phyloP scores from a whole-genome alignment of 1,284 basidiomycete species.

The Laetiporus sulphureus region DNA sequence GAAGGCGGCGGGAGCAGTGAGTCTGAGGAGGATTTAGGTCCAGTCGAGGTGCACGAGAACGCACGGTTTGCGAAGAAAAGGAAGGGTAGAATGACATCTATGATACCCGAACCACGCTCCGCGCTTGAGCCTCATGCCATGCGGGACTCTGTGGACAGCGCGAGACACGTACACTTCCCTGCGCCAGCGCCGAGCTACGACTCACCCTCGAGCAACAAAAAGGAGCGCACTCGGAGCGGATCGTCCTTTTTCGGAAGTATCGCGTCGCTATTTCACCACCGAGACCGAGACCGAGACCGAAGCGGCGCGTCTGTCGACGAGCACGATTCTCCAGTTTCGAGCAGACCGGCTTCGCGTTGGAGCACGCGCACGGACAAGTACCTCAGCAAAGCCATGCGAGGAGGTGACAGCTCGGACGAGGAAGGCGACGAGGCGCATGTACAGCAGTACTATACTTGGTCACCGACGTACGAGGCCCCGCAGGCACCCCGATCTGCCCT shows the following conservation, averaged over 20 bases:
- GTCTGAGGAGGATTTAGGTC: slow-evolving; percentile 26
- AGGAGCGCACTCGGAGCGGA: slow-evolving; percentile 14
- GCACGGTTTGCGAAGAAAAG: slow-evolving; percentile 34
- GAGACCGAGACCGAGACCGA: no score
- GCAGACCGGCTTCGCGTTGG: slow-evolving; percentile 26
- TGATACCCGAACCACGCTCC: slow-evolving; percentile 5
- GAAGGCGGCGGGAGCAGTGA: slow-evolving; percentile 29
- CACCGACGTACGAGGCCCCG: background rate
- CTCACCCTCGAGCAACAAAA: slow-evolving; percentile 12
- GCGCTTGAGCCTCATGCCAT: slow-evolving; percentile 13
- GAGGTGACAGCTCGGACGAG: slow-evolving; percentile 30
- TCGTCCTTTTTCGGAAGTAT: slow-evolving; percentile 22
- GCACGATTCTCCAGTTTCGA: slow-evolving; percentile 7
- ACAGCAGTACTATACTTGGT: slow-evolving; percentile 7
- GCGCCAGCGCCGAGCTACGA: slow-evolving; percentile 6
- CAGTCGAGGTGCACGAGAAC: slow-evolving; percentile 52
- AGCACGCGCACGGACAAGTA: slow-evolving; percentile 44
- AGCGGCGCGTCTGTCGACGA: slow-evolving; percentile 10
- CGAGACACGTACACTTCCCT: slow-evolving; percentile 8
- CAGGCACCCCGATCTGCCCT: background rate
- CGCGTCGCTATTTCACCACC: slow-evolving; percentile 22
- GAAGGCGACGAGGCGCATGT: slow-evolving; percentile 15
- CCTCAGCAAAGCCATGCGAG: slow-evolving; percentile 25
- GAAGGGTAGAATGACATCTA: slow-evolving; percentile 7
- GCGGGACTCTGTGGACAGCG: background rate